phyloP scores from a whole-genome alignment of 2,329 filamentous ascomycete genomes.

The Fusarium metavorans region DNA sequence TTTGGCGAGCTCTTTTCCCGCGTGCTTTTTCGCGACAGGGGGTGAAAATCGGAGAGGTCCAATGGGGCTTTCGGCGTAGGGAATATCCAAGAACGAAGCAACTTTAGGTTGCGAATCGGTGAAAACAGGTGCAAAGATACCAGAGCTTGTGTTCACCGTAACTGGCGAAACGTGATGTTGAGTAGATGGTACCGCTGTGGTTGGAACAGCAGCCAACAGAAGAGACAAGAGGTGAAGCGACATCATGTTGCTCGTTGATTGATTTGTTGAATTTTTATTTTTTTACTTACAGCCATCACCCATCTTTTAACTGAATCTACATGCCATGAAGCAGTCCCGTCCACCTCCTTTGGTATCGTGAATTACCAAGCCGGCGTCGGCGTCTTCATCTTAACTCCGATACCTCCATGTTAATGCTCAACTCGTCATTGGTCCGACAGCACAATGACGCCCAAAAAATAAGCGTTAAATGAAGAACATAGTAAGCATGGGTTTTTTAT shows the following conservation, averaged over 20 bases:
- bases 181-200: fast-evolving
- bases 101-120: not conserved
- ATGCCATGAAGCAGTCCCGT: not conserved
- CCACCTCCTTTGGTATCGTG: not conserved
- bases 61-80: conserved; percentile 25
- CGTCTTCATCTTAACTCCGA: conserved; percentile 19
- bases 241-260: conserved; percentile 1
- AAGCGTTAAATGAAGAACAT: not conserved
- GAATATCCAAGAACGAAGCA: conserved; percentile 33
- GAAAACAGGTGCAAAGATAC: conserved; percentile 22
- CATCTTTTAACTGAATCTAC: not conserved
- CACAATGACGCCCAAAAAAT: not conserved
- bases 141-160: conserved; percentile 31
- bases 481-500: not conserved
- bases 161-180: not conserved
- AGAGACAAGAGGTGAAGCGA: not conserved
- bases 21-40: not conserved
- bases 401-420: conserved; percentile 1
- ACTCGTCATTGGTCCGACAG: not conserved
- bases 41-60: conserved; percentile 25
- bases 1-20: not conserved
- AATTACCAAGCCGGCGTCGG: not conserved
- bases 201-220: not conserved
- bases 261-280: too few relatives aligned
- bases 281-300: not conserved